These are phyloP conservation scores for Dactylellina cionopaga DNA, from an alignment of 2,329 filamentous ascomycete genomes.

Conservation along the genomic window DNA sequence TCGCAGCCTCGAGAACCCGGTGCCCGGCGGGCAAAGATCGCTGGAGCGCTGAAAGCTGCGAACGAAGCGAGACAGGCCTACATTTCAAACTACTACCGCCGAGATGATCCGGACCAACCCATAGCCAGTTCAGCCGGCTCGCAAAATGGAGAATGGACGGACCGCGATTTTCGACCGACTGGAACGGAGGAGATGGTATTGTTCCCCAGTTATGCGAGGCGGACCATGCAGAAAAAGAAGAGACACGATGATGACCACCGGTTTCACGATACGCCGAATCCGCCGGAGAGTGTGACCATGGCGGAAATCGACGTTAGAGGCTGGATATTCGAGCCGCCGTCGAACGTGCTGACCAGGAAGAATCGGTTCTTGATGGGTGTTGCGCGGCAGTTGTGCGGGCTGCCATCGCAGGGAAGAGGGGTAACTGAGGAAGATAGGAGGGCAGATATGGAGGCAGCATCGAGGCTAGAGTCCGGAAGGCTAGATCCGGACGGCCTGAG, in stretches of 20 bases:
- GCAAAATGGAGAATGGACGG: conserved; percentile 69
- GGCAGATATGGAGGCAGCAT: conserved; percentile 47
- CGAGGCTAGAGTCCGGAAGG: conserved; percentile 43
- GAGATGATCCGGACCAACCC: conserved; percentile 63
- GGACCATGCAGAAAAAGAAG: conserved; percentile 67
- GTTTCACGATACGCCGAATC: conserved; percentile 58
- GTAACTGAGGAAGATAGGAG: conserved; percentile 59
- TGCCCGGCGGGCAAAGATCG: conserved; percentile 54
- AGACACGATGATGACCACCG: conserved; percentile 57
- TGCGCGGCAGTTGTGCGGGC: conserved; percentile 85
- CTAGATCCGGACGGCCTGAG: conserved; percentile 59
- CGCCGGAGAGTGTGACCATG: conserved; percentile 68
- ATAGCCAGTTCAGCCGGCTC: conserved; percentile 71
- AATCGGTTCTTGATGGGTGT: conserved; percentile 87
- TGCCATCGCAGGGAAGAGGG: conserved; percentile 72
- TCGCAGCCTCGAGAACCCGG: conserved; percentile 45
- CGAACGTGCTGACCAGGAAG: conserved; percentile 81
- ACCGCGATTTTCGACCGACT: conserved; percentile 80
- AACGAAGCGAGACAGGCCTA: conserved; percentile 77
- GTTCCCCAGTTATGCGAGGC: conserved; percentile 91
- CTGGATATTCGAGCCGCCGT: conserved; percentile 89
- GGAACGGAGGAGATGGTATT: conserved; percentile 92
- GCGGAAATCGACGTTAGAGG: conserved; percentile 95
- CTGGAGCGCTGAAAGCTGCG: conserved; percentile 74
- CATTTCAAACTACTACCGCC: conserved; percentile 64